Conservation (phyloP, 805 yeast genomes). For the Candida tibetensis region DNA sequence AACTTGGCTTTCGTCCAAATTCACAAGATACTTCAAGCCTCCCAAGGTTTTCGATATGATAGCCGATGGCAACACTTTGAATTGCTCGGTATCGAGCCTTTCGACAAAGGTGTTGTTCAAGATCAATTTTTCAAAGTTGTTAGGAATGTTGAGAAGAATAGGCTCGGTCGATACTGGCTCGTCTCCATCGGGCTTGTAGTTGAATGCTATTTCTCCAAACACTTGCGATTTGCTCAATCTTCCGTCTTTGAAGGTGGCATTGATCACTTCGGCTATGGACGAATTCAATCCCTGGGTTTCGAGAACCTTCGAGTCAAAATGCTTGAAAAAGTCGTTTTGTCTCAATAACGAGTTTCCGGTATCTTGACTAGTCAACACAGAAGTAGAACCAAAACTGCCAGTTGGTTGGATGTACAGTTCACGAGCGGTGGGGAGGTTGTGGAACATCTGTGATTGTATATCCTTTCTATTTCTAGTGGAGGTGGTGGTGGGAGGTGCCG, state of each 20-base stretch:
- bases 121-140: constrained; percentile 50
- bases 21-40: constrained; percentile 71
- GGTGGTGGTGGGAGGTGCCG: neutral
- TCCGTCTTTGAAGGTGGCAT: constrained; percentile 73
- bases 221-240: constrained; percentile 55
- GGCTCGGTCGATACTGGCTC: constrained; percentile 16
- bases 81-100: constrained; percentile 29
- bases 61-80: constrained; percentile 44
- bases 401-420: constrained; percentile 23
- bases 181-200: constrained; percentile 43
- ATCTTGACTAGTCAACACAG: constrained; percentile 32
- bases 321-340: constrained; percentile 49
- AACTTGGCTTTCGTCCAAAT: constrained; percentile 41
- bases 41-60: constrained; percentile 69
- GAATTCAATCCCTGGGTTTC: constrained; percentile 63
- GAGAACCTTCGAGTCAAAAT: constrained; percentile 13
- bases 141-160: constrained; percentile 39
- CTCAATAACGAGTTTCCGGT: constrained; percentile 44
- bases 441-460: constrained; percentile 46
- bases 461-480: constrained; percentile 34
- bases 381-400: constrained; percentile 3
- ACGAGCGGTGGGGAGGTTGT: constrained; percentile 41
- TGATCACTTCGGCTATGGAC: constrained; percentile 81
- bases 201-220: constrained; percentile 85
- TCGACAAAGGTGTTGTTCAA: constrained; percentile 37